phyloP scores from a whole-genome alignment of 805 yeast genomes.

The Saccharomycopsis amapae region DNA sequence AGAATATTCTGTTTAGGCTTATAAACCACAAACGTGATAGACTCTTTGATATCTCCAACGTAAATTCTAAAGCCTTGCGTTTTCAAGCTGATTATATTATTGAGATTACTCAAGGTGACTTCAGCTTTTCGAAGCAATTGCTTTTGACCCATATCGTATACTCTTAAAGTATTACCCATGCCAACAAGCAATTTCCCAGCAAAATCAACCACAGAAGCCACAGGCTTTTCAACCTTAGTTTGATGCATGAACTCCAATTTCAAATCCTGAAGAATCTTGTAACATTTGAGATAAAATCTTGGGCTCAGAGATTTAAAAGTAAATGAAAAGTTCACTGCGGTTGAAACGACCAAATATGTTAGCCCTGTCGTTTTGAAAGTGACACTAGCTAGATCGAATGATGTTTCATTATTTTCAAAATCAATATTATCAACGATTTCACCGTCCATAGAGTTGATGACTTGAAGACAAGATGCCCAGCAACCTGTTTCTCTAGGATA shows the following conservation, averaged over 20 bases:
- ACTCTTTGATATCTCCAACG: constrained; percentile 65
- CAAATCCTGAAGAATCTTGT: constrained; percentile 26
- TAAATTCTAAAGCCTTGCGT: constrained; percentile 53
- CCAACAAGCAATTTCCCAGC: constrained; percentile 58
- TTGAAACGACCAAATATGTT: constrained; percentile 41
- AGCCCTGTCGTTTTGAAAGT: constrained; percentile 26
- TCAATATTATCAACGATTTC: constrained; percentile 32
- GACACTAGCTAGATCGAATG: constrained; percentile 29
- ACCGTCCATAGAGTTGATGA: constrained; percentile 32
- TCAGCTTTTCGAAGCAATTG: constrained; percentile 69
- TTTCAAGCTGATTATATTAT: constrained; percentile 46
- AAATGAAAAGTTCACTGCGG: constrained; percentile 20
- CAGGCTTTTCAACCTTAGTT: constrained; percentile 46
- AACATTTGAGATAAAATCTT: constrained; percentile 33
- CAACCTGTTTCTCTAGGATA: constrained; percentile 26
- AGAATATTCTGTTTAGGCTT: constrained; percentile 44
- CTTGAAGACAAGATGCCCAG: constrained; percentile 53
- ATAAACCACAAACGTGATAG: constrained; percentile 51
- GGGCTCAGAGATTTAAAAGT: not conserved
- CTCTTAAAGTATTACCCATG: constrained; percentile 40
- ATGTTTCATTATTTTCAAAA: constrained; percentile 25
- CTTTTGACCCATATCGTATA: constrained; percentile 70
- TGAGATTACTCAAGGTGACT: constrained; percentile 35
- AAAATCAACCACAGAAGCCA: constrained; percentile 46
- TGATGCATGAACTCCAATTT: constrained; percentile 45